Evolutionary conservation across 1,139 yeast genomes (phyloP), one percentile per base, ranked within the genome.

Genomic region (Saccharomycopsis phalli): DNA sequence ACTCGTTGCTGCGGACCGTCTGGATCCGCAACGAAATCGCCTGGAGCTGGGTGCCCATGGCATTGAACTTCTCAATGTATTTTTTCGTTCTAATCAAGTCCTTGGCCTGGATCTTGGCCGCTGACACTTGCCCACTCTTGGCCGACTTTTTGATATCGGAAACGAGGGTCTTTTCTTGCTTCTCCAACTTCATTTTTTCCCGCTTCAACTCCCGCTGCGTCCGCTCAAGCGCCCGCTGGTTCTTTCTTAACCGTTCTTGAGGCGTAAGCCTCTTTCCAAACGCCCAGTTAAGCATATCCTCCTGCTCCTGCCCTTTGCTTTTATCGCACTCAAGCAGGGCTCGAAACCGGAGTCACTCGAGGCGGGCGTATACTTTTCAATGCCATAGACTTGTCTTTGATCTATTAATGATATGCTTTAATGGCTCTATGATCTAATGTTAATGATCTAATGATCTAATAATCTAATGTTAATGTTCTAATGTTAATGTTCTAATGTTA

Each of bases 191-290:
- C 49, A 71, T 66, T 42, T 86, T 76, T 59, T 91, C 99, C 46
- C 98, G 67, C 32, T 84, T 84, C 40, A 91, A 67, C 55, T 93
- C 98, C 39, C 98, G 69, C 60, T 87, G 96, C 0, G 98, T 87
- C 52, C 91, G 77, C 54, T 91, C 98, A 31, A 91, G 68, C 3
- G 95, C 93, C 44, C 98, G 67, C 64, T 91, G 98, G 61, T 91
- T 94, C 76, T 82, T 87, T 51, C 96, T 78, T 56, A 91, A 74
- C 57, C 88, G 71, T 62, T 91, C 98, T 56, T 87, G 96, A 5
- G 98, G 97, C 36, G 98, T 87, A 51, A 83, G 65, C 57, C 81
- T 74, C 68, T 87, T 84, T 13, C 98, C 98, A 62, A 91, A 91
- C 21, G 86, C 87, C 97, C 97, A 91, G 57, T 87, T 94, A 52